Evolutionary conservation across 2,329 filamentous ascomycete genomes (phyloP), one percentile per base, ranked within the genome.

Genomic region (Colletotrichum limetticola): DNA sequence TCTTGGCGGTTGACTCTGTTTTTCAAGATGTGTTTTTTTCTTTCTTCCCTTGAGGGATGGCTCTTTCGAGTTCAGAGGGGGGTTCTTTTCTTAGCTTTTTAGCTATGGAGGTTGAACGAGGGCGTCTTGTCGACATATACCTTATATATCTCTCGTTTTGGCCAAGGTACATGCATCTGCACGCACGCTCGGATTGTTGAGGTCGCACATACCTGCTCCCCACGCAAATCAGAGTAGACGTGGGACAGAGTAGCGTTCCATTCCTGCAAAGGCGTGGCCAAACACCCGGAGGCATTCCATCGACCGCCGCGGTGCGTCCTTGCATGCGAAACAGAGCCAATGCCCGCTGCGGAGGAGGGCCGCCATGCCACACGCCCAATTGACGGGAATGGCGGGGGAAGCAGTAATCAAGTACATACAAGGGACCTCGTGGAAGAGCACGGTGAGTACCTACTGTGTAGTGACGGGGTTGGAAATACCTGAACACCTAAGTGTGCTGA

Each of bases 321-420:
- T 66, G 60, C 60, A 61, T 61, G 66, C 64, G 70, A 72, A 72
- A 72, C 60, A 65, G 14, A 28, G 12, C 70, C 70, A 72, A 70
- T 72, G 24, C 42, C 46, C 24, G 66, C 42, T 42, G 66, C n/a
- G 32, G 28, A 58, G 22, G 26, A 49, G n/a, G 6, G 5, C 56
- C 66, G 68, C 58, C 66, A 42, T 58, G 70, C 60, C 46, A 65
- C 30, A 35, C 60, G 52, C 59, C 60, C 56, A 35, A 56, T 56
- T 26, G 60, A 49, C 9, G 60, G 66, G 60, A 70, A 72, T 72
- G 70, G 66, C 70, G 66, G 70, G 66, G 70, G 22, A 60, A 42
- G 4, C 32, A 49, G 49, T 63, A 61, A 49, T 35, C 53, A 32
- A 26, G 5, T 30, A 49, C 42, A n/a, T 16, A n/a, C 19, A 1